phyloP scores from a whole-genome alignment of 306 rosid genomes.

The Rubus idaeus region DNA sequence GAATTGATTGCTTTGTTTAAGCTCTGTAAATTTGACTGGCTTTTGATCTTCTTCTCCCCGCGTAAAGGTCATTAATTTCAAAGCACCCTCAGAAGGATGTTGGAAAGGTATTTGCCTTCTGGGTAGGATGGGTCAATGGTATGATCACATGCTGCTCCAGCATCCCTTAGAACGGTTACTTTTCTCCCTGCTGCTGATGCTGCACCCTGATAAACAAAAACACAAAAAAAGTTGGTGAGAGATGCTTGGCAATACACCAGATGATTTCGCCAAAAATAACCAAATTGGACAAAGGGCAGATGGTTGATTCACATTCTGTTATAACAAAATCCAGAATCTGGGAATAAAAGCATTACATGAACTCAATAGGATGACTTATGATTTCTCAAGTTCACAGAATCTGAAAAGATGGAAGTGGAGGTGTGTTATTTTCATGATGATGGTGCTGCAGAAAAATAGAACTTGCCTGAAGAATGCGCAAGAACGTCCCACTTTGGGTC shows the following conservation, averaged over 20 bases:
- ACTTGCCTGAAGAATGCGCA: constrained; percentile 76
- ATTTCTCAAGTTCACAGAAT: neutral
- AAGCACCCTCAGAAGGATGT: constrained; percentile 60
- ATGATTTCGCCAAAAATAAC: neutral
- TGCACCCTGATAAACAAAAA: constrained; percentile 50
- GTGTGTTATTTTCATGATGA: neutral
- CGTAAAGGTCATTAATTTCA: constrained; percentile 20
- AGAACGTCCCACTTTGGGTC: constrained; percentile 79
- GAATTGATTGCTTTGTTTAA: neutral
- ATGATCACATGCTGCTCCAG: constrained; percentile 85
- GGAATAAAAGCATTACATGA: neutral
- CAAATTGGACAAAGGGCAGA: neutral
- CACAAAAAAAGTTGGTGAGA: neutral
- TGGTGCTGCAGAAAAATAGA: neutral
- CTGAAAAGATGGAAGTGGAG: neutral
- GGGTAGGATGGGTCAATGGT: constrained; percentile 81
- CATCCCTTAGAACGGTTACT: constrained; percentile 61
- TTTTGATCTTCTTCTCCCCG: neutral
- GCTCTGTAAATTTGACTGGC: neutral
- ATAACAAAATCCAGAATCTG: neutral
- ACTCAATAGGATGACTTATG: neutral
- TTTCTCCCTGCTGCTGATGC: constrained; percentile 72
- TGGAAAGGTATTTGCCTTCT: constrained; percentile 83
- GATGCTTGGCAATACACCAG: neutral
- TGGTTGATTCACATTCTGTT: neutral